A percentile compares a stretch with the other conserved stretches of the same genome.
These are phyloP conservation scores for Neurospora sublineolata DNA, from an alignment of 495 filamentous ascomycete species.

Conservation along the genomic window DNA sequence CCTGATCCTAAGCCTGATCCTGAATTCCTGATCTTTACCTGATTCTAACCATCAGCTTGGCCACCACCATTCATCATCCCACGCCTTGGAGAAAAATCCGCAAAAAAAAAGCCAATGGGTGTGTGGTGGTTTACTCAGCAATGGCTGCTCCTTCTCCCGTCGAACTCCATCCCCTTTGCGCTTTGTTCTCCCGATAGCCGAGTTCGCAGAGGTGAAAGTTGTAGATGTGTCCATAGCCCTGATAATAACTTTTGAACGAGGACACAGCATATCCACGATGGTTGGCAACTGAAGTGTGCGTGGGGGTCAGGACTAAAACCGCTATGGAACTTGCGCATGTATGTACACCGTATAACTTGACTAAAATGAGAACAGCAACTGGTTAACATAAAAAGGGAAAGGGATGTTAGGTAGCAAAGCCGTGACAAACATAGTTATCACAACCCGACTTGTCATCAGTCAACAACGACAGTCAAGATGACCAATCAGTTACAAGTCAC, in stretches of 20 bases:
- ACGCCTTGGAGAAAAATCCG: neutral
- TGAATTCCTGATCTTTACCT: neutral
- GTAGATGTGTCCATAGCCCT: neutral
- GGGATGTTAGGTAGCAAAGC: neutral
- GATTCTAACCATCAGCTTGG: neutral
- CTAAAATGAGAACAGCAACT: neutral
- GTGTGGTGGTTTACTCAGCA: neutral
- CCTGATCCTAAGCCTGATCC: neutral
- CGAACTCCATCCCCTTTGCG: neutral
- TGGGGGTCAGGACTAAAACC: neutral
- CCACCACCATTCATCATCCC: neutral
- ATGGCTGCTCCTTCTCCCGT: neutral
- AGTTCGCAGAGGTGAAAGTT: neutral
- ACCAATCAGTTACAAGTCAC: neutral
- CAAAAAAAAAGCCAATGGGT: no score
- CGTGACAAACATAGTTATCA: neutral
- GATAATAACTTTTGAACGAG: neutral
- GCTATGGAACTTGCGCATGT: neutral
- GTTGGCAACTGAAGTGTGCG: neutral
- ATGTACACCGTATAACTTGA: neutral
- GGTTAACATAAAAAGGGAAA: neutral
- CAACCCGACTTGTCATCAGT: neutral
- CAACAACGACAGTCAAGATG: neutral
- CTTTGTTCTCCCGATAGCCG: neutral
- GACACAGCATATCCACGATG: neutral